These are phyloP conservation scores for Trichothecium sympodiale DNA, from an alignment of 2,329 filamentous ascomycete species.

Conservation along the genomic window DNA sequence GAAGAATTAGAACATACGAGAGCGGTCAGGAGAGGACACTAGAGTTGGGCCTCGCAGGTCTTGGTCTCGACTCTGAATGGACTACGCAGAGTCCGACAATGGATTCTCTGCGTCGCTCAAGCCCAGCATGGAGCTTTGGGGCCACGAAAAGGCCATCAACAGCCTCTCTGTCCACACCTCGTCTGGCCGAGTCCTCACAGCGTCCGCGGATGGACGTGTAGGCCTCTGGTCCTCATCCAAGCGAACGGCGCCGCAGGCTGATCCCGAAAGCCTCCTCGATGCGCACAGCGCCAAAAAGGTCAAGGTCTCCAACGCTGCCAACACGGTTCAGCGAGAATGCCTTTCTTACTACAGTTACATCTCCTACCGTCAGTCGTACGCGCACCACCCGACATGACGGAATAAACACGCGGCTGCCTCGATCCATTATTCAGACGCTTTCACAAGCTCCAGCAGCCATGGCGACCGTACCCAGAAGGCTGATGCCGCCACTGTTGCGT, in stretches of 20 bases:
- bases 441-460: constrained; percentile 35
- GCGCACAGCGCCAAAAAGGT: constrained; percentile 64
- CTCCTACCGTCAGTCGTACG: constrained; percentile 97
- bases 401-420: constrained; percentile 48
- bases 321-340: constrained; percentile 53
- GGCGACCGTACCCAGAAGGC: constrained; percentile 49
- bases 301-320: constrained; percentile 41
- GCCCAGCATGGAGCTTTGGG: constrained; percentile 71
- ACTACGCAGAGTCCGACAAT: constrained; percentile 60
- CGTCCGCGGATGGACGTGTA: constrained; percentile 70
- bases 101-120: constrained; percentile 52
- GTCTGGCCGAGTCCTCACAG: constrained; percentile 71
- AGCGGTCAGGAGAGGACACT: too few relatives aligned
- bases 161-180: constrained; percentile 62
- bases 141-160: constrained; percentile 66
- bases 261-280: constrained; percentile 56
- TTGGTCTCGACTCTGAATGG: too few relatives aligned
- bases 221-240: constrained; percentile 85
- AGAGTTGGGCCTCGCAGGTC: too few relatives aligned
- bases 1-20: too few relatives aligned
- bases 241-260: constrained; percentile 62
- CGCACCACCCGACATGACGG: constrained; percentile 85
- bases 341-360: constrained; percentile 58
- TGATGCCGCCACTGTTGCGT: constrained; percentile 56
- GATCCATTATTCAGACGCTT: constrained; percentile 47